Evolutionary conservation across 2,329 filamentous ascomycete genomes (phyloP).

Genomic region (Myriosclerotinia scirpicola): DNA sequence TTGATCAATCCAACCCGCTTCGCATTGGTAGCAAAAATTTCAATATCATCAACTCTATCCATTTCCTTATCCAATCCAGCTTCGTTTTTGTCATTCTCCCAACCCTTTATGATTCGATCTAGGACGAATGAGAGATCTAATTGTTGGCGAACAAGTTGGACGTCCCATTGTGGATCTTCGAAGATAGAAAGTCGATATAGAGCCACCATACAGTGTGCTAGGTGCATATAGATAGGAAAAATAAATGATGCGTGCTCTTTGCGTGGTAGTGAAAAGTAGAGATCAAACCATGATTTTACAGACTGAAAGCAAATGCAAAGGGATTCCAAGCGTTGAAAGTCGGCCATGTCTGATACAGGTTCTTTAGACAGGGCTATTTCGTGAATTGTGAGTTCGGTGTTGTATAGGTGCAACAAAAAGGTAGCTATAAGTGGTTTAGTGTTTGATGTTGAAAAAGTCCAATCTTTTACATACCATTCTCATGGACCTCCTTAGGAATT

Average conservation of each 20-base stretch:
- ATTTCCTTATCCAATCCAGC: not conserved
- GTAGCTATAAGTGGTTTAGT: not conserved
- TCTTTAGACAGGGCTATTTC: constrained; percentile 11
- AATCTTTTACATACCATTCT: constrained; percentile 1
- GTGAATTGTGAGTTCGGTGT: constrained; percentile 22
- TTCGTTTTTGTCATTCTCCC: not conserved
- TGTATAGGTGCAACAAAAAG: constrained; percentile 18
- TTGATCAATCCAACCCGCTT: constrained; percentile 14
- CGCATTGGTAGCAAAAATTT: not conserved
- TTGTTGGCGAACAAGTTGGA: constrained; percentile 6
- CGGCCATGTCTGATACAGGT: not conserved
- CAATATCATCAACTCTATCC: not conserved
- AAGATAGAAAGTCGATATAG: constrained; percentile 17
- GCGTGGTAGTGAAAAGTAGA: constrained; percentile 11
- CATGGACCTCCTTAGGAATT: constrained; percentile 63
- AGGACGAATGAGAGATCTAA: constrained; percentile 16
- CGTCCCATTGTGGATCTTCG: constrained; percentile 19
- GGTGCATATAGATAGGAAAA: constrained; percentile 9
- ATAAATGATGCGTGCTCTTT: constrained; percentile 6
- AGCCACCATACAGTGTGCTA: constrained; percentile 17
- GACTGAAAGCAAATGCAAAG: constrained; percentile 19
- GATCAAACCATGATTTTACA: constrained; percentile 25
- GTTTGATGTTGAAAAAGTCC: not conserved
- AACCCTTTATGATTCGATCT: not conserved
- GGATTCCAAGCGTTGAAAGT: constrained; percentile 11